Percentiles rank a stretch among this genome's conserved stretches.
phyloP scores from a whole-genome alignment of 2,329 filamentous ascomycete genomes.

The Chrysosporium keratinophilum region DNA sequence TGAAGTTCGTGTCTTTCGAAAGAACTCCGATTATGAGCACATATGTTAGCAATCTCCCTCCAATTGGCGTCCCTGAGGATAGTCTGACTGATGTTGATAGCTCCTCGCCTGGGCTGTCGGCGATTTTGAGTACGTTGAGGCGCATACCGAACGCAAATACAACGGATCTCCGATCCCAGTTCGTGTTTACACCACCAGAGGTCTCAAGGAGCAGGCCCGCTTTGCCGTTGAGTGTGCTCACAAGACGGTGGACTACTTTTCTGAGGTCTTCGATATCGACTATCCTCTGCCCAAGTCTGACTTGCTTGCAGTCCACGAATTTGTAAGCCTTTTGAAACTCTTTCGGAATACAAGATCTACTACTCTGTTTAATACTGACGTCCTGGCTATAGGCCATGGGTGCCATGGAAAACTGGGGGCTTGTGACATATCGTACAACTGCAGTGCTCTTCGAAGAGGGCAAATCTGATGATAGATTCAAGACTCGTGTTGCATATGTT shows the following conservation, averaged over 20 bases:
- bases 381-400: constrained; percentile 39
- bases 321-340: constrained; percentile 47
- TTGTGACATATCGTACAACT: constrained; percentile 92
- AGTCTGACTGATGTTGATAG: constrained; percentile 52
- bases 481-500: constrained; percentile 90
- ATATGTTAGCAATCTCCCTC: constrained; percentile 40
- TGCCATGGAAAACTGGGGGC: constrained; percentile 93
- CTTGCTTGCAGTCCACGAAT: constrained; percentile 83
- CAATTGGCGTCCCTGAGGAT: not conserved
- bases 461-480: constrained; percentile 79
- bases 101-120: constrained; percentile 89
- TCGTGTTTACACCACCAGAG: constrained; percentile 87
- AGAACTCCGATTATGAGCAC: constrained; percentile 84
- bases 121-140: constrained; percentile 94
- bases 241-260: constrained; percentile 93
- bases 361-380: constrained; percentile 20
- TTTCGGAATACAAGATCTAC: not conserved
- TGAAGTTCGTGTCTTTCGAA: constrained; percentile 65
- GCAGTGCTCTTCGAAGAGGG: constrained; percentile 93
- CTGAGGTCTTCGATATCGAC: constrained; percentile 82
- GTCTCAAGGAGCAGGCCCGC: constrained; percentile 82
- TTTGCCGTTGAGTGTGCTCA: constrained; percentile 86
- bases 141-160: constrained; percentile 79
- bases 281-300: constrained; percentile 91
- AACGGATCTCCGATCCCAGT: constrained; percentile 85